Evolutionary conservation across 2,329 filamentous ascomycete genomes (phyloP).

Genomic region (Ophiosphaerella narmari): DNA sequence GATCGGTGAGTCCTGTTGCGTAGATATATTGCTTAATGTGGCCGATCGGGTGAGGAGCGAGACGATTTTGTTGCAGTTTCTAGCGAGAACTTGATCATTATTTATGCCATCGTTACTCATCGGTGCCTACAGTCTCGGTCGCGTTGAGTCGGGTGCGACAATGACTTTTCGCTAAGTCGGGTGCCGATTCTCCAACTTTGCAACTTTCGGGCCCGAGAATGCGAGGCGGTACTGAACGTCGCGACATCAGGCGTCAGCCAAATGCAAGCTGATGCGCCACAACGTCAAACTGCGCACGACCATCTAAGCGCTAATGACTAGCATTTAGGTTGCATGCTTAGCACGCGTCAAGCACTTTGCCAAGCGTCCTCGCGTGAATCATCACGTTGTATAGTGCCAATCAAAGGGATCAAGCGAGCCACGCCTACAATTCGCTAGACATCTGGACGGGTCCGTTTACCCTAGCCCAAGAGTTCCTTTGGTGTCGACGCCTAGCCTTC

Average conservation of each 20-base stretch:
- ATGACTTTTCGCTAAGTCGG: not conserved
- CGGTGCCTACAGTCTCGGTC: not conserved
- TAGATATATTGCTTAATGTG: no score
- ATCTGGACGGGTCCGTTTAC: not conserved
- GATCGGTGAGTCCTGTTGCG: no score
- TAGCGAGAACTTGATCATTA: not conserved
- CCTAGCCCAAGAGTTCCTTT: not conserved
- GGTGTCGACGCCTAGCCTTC: constrained; percentile 9
- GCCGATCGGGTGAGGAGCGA: not conserved
- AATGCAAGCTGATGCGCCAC: no score
- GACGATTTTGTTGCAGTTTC: not conserved
- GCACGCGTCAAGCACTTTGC: constrained; percentile 2
- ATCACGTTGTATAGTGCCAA: no score
- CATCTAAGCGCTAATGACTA: not conserved
- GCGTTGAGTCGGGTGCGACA: not conserved
- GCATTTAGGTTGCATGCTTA: not conserved
- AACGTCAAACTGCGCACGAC: no score
- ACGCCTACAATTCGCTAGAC: no score
- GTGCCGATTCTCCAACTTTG: not conserved
- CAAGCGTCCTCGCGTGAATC: not conserved
- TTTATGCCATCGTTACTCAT: not conserved
- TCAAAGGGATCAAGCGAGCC: no score
- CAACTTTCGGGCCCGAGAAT: constrained; percentile 1
- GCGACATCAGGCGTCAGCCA: not conserved
- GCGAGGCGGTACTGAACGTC: no score